Evolutionary conservation across 805 yeast species (phyloP).

Genomic region (Vanderwaltozyma tropicalis): DNA sequence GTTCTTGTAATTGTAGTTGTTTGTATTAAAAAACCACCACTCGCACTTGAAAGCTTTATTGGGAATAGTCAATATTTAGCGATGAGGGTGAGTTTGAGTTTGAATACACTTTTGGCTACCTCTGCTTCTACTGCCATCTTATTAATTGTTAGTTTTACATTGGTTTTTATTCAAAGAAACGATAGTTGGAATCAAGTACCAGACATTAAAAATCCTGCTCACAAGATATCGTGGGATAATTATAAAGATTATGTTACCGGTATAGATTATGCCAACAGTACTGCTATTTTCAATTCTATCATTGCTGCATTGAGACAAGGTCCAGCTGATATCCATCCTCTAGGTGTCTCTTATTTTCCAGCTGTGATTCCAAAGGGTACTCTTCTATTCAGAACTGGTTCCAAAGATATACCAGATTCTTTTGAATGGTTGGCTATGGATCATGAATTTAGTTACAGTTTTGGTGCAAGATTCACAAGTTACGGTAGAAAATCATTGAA

Average conservation of each 20-base stretch:
- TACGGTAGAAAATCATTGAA: constrained; percentile 14
- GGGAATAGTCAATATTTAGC: neutral
- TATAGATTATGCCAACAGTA: constrained; percentile 39
- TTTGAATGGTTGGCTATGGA: constrained; percentile 61
- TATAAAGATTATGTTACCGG: constrained; percentile 18
- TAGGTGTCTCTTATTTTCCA: constrained; percentile 48
- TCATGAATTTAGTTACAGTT: constrained; percentile 47
- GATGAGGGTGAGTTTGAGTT: constrained; percentile 1
- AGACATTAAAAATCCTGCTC: neutral
- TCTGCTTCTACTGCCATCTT: neutral
- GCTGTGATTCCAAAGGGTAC: constrained; percentile 54
- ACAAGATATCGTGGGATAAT: constrained; percentile 12
- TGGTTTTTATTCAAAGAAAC: neutral
- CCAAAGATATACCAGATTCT: constrained; percentile 33
- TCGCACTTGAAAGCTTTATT: neutral
- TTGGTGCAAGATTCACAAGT: constrained; percentile 26
- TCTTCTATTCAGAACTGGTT: constrained; percentile 43
- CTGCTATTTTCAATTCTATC: constrained; percentile 46
- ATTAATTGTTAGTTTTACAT: constrained; percentile 1
- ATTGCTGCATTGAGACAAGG: constrained; percentile 43
- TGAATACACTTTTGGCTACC: neutral
- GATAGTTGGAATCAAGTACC: no score
- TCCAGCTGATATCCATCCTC: constrained; percentile 42
- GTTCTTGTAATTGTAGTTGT: no score
- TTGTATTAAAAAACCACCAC: neutral